Evolutionary conservation across 2,329 filamentous ascomycete species (phyloP).

Genomic region (Claviceps sp.): DNA sequence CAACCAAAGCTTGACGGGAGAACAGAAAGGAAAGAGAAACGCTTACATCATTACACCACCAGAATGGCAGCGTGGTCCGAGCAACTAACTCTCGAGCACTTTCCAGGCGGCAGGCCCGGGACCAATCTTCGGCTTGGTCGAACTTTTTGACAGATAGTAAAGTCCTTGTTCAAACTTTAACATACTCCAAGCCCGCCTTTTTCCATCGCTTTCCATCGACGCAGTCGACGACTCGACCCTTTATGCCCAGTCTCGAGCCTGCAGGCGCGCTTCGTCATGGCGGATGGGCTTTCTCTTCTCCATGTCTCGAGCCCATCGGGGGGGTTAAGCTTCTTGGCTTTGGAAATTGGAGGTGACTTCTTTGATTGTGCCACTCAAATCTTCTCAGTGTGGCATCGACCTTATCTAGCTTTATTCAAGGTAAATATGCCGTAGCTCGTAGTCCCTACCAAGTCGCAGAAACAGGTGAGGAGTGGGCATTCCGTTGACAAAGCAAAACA

Average conservation of each 20-base stretch:
- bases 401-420: slow-evolving; percentile 55
- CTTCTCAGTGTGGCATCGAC: slow-evolving; percentile 74
- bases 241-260: not conserved
- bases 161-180: not conserved
- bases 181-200: not conserved
- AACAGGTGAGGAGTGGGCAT: not conserved
- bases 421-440: slow-evolving; percentile 17
- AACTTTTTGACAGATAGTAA: not conserved
- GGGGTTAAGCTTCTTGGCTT: not conserved
- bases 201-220: not conserved
- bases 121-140: not conserved
- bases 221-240: not conserved
- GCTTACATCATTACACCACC: slow-evolving; percentile 5
- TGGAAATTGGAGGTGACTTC: not conserved
- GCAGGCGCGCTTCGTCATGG: not conserved
- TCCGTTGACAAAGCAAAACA: slow-evolving; percentile 11
- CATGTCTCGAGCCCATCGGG: not conserved
- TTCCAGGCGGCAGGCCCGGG: not conserved
- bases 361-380: slow-evolving; percentile 19
- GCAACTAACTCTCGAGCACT: not conserved
- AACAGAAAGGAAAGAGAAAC: not conserved
- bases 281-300: not conserved
- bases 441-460: not conserved
- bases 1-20: not conserved
- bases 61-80: not conserved